Conservation (phyloP, 768 basidiomycete genomes). For the Hericium erinaceus region DNA sequence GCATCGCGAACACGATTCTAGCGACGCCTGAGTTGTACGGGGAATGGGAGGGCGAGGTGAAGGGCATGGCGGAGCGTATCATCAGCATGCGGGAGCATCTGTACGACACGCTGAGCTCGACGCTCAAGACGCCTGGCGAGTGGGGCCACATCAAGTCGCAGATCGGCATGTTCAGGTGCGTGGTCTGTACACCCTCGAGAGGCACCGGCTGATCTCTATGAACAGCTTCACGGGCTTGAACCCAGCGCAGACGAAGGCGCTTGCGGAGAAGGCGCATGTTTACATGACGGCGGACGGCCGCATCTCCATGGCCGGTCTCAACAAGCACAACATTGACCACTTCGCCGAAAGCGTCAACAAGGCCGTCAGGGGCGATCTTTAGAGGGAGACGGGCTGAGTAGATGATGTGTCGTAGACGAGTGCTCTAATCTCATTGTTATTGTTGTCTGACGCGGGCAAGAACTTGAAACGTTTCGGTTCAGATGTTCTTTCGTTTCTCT, state of each 20-base stretch:
- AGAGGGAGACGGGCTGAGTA: constrained; percentile 15
- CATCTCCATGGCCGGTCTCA: constrained; percentile 91
- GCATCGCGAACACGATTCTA: constrained; percentile 79
- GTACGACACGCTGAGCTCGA: constrained; percentile 66
- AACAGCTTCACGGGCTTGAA: constrained; percentile 76
- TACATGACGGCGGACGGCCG: constrained; percentile 94
- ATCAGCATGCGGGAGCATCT: constrained; percentile 86
- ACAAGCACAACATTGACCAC: constrained; percentile 76
- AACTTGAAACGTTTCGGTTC: too few species aligned
- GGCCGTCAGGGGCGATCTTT: constrained; percentile 72
- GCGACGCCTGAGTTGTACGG: constrained; percentile 62
- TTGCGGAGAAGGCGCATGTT: constrained; percentile 83
- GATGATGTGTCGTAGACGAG: background rate
- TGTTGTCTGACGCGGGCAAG: too few species aligned
- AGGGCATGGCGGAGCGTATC: constrained; percentile 92
- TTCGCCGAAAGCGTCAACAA: constrained; percentile 82
- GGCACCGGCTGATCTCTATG: background rate
- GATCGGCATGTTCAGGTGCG: constrained; percentile 96
- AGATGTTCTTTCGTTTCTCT: too few species aligned
- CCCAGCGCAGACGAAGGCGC: constrained; percentile 65
- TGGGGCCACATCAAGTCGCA: constrained; percentile 95
- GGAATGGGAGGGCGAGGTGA: constrained; percentile 89
- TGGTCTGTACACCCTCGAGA: constrained; percentile 4
- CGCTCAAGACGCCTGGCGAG: constrained; percentile 82
- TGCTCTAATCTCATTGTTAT: too few species aligned